phyloP scores from a whole-genome alignment of 176 grass and related monocot genomes.

The Chrysopogon serrulatus region DNA sequence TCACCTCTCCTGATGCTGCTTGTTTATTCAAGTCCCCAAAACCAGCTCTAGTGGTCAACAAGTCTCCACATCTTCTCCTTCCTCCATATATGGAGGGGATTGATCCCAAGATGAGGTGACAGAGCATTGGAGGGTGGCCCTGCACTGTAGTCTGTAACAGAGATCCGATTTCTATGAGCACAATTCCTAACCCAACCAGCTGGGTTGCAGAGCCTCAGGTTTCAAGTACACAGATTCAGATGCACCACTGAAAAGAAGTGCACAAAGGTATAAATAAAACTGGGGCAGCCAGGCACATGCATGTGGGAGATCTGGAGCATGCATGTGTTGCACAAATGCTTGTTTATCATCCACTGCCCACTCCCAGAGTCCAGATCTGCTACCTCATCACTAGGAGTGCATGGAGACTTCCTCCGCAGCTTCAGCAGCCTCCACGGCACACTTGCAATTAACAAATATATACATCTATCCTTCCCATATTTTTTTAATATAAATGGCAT shows the following conservation, averaged over 20 bases:
- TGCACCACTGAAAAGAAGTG: constrained; percentile 1
- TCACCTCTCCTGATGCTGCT: background rate
- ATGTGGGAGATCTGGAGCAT: constrained; percentile 41
- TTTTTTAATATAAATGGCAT: too few species aligned
- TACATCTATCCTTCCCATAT: background rate
- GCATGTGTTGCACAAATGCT: constrained; percentile 39
- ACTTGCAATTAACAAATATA: constrained; percentile 29
- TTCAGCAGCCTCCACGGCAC: constrained; percentile 29
- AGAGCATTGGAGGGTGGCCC: constrained; percentile 24
- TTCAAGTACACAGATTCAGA: constrained; percentile 48
- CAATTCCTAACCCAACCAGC: background rate
- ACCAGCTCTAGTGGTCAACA: constrained; percentile 9
- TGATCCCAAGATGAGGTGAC: constrained; percentile 7
- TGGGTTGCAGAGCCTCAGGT: constrained; percentile 43
- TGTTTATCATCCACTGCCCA: constrained; percentile 31
- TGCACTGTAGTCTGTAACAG: constrained; percentile 16
- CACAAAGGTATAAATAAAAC: constrained; percentile 26
- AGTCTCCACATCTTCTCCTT: background rate
- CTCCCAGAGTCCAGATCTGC: constrained; percentile 43
- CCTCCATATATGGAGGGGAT: background rate
- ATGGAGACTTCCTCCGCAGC: constrained; percentile 30
- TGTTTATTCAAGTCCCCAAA: background rate
- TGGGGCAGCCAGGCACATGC: constrained; percentile 21
- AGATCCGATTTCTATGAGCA: constrained; percentile 28
- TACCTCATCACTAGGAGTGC: constrained; percentile 7